Conservation (phyloP, 2,329 filamentous ascomycete species). For the Aspergillus quadricinctus region DNA sequence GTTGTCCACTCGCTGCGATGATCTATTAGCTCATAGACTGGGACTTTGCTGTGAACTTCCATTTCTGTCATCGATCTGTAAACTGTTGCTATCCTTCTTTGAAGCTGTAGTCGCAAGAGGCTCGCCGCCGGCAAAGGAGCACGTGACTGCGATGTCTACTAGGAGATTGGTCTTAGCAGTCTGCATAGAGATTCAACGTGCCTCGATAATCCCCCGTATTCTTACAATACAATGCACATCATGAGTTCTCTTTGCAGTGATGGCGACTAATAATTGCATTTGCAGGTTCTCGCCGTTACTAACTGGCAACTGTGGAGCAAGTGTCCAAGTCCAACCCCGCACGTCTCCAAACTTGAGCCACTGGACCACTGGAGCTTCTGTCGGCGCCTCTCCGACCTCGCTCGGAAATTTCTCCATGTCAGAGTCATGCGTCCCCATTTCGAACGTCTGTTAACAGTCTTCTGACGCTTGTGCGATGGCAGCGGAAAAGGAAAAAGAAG, state of each 20-base stretch:
- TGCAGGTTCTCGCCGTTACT: no score
- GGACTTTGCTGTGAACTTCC: neutral
- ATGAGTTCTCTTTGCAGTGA: neutral
- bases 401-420: constrained; percentile 13
- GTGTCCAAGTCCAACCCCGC: neutral
- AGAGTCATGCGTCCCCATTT: neutral
- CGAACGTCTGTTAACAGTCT: neutral
- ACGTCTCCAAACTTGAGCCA: neutral
- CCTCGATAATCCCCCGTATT: neutral
- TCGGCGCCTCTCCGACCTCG: neutral
- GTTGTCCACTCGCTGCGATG: neutral
- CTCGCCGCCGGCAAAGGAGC: neutral
- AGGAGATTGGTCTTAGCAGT: neutral
- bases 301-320: neutral
- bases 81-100: no score
- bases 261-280: no score
- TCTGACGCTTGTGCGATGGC: neutral
- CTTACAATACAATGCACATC: neutral
- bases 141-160: neutral
- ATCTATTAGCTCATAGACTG: neutral
- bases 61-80: neutral
- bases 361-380: neutral
- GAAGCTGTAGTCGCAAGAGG: no score
- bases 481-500: neutral
- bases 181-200: neutral